These are phyloP conservation scores for Coemansia sp. DNA, from an alignment of 192 early-diverging fungal genomes.

Conservation along the genomic window DNA sequence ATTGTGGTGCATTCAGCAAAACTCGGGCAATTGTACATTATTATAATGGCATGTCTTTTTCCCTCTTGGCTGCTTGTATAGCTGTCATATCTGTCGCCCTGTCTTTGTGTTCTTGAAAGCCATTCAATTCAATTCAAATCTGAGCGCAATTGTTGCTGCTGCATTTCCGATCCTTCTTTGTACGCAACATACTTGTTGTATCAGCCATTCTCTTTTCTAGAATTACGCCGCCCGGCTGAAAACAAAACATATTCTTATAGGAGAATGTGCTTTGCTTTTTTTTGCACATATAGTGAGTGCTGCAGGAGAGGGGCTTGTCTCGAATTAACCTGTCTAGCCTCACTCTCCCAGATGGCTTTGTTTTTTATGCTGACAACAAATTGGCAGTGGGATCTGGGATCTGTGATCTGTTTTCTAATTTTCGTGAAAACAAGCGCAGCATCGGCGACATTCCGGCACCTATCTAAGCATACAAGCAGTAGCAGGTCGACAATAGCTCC, in stretches of 20 bases:
- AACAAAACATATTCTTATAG: not conserved
- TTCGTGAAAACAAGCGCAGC: not conserved
- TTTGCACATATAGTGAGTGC: not conserved
- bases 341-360: not conserved
- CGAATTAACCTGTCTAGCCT: not conserved
- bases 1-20: not conserved
- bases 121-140: constrained; percentile 6
- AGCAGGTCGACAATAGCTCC: not conserved
- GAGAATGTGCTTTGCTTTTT: not conserved
- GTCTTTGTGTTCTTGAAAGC: not conserved
- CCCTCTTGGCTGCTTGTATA: not conserved
- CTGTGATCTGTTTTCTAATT: not conserved
- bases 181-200: not conserved
- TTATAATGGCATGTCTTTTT: not conserved
- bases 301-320: not conserved
- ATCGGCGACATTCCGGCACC: not conserved
- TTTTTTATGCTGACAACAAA: not conserved
- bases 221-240: not conserved
- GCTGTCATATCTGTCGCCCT: not conserved
- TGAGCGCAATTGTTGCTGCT: not conserved
- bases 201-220: not conserved
- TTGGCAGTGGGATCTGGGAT: not conserved
- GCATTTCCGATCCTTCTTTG: constrained; percentile 4
- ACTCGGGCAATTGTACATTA: not conserved
- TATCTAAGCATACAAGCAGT: not conserved